Evolutionary conservation across 345 rosid species (phyloP).

Genomic region (Bruguiera sexangula): DNA sequence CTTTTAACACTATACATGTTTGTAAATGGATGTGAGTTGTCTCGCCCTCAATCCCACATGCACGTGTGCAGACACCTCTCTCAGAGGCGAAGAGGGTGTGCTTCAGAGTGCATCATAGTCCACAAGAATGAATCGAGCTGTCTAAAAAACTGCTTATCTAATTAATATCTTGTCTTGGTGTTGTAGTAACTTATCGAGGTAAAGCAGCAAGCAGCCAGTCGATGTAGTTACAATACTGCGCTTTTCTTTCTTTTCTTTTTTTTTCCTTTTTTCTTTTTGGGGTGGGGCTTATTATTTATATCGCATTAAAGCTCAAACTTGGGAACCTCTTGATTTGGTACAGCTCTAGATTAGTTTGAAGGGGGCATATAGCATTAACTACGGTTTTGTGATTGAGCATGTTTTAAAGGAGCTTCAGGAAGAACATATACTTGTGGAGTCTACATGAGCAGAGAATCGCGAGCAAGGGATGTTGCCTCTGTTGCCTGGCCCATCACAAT

Average conservation of each 20-base stretch:
- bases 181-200: background rate
- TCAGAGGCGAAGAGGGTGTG: constrained; percentile 6
- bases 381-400: background rate
- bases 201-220: background rate
- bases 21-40: constrained; percentile 26
- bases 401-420: too few species aligned
- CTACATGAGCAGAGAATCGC: background rate
- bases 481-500: background rate
- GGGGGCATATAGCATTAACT: background rate
- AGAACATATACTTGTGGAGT: too few species aligned
- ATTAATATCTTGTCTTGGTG: background rate
- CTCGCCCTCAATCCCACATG: background rate
- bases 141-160: constrained; percentile 1
- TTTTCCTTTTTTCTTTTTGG: too few species aligned
- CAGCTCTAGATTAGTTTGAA: constrained; percentile 12
- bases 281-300: background rate
- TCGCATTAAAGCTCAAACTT: background rate
- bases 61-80: background rate
- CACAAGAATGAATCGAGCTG: background rate
- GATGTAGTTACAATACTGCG: background rate
- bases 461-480: background rate
- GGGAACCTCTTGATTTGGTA: background rate
- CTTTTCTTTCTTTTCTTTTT: too few species aligned
- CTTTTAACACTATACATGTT: constrained; percentile 23
- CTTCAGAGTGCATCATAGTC: constrained; percentile 20